A percentile compares a stretch with the other conserved stretches of the same genome.
These are phyloP conservation scores for Tricholoma sp. DNA, from an alignment of 768 basidiomycete species.

Conservation along the genomic window DNA sequence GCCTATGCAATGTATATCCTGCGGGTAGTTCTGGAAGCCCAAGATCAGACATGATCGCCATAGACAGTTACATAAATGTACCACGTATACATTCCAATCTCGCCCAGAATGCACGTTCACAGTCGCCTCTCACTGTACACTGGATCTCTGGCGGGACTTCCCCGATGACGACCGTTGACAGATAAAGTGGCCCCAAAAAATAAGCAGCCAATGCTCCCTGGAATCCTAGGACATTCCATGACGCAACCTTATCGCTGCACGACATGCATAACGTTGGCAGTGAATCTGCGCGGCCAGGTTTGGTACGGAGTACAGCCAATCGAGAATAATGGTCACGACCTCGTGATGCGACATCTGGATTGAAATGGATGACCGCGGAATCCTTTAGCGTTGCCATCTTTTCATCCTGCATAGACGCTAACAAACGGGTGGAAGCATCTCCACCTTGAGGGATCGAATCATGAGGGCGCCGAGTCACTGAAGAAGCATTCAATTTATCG, in stretches of 20 bases:
- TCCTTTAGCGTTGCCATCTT: slow-evolving; percentile 69
- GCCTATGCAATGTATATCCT: slow-evolving; percentile 45
- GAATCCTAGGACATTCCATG: slow-evolving; percentile 79
- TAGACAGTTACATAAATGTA: slow-evolving; percentile 18
- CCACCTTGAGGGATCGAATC: slow-evolving; percentile 51
- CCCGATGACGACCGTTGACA: slow-evolving; percentile 64
- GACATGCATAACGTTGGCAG: slow-evolving; percentile 82
- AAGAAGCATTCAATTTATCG: slow-evolving; percentile 13
- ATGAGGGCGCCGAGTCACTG: slow-evolving; percentile 1
- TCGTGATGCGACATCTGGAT: slow-evolving; percentile 44
- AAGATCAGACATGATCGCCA: background rate
- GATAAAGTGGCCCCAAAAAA: slow-evolving; percentile 57
- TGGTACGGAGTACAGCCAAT: slow-evolving; percentile 80
- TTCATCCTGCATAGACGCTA: slow-evolving; percentile 71
- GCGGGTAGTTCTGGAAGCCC: slow-evolving; percentile 35
- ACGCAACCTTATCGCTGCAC: slow-evolving; percentile 92
- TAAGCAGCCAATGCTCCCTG: slow-evolving; percentile 73
- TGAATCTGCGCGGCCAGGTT: slow-evolving; percentile 90
- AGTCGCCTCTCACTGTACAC: slow-evolving; percentile 48
- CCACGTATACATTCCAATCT: slow-evolving; percentile 45
- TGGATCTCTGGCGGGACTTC: slow-evolving; percentile 47
- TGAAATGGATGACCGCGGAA: slow-evolving; percentile 30
- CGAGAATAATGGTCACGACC: slow-evolving; percentile 79
- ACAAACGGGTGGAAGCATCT: slow-evolving; percentile 78
- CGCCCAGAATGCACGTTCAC: slow-evolving; percentile 59